Evolutionary conservation across 495 filamentous ascomycete species (phyloP), one percentile per base, ranked within the genome.

Genomic region (Friedmanniomyces endolithicus): DNA sequence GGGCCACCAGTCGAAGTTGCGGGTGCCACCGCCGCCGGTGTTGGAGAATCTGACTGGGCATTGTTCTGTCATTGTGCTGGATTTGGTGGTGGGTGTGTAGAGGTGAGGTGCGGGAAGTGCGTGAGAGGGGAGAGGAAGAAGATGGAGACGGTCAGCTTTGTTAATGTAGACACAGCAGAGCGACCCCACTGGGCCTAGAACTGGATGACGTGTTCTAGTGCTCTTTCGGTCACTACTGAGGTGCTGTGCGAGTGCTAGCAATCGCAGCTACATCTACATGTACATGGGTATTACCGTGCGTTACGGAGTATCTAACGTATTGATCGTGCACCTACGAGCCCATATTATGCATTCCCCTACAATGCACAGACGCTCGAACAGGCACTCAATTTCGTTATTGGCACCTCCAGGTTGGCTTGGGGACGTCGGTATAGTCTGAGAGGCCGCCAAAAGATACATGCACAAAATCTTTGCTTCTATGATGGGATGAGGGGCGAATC

Each of bases 1-100:
- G 35, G 83, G 83, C 83, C 83, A 87, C 83, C 83, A 56, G 45
- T 56, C 53, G 45, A 39, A 22, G 45, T 56, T 56, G 29, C 45
- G 31, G 20, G 45, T 49, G 23, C 53, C 53, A 40, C 53, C 53
- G 27, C 53, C 53, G 17, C 53, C 53, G 24, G 39, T 53, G 19
- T 44, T 44, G 51, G 51, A 9, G 16, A 22, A 31, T 7, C 24
- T 2, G 40, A 53, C 27, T 12, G 51, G 51, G 27, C 51, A 53
- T 27, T 53, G 37, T 11, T 50, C 6, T 41, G 33, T 33, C 50
- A 52, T 52, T 25, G n/a, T 52, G 31, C 7, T 40, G 50, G 12
- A 22, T 40, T 6, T 50, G 47, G 14, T 47, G 44, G 16, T 47
- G 44, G 8, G 6, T 47, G 17, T 47, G 19, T 47, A 19, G 6